Conservation (phyloP, 345 rosid genomes). For the Acer yangbiense region DNA sequence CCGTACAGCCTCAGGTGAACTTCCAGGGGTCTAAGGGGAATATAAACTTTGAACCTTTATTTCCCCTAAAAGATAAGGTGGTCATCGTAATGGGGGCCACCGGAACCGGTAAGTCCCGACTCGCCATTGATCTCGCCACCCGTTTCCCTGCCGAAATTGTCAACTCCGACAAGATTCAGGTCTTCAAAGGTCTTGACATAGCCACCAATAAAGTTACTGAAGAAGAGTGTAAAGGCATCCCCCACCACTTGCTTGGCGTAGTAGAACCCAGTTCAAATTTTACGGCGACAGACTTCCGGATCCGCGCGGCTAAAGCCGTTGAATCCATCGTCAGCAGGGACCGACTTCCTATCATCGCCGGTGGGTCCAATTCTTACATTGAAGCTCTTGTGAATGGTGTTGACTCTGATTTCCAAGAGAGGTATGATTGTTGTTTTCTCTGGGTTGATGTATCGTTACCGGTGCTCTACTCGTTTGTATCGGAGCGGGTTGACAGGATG, state of each 20-base stretch:
- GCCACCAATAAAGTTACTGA: constrained; percentile 81
- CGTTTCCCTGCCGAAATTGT: constrained; percentile 73
- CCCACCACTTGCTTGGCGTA: constrained; percentile 75
- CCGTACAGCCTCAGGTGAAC: constrained; percentile 44
- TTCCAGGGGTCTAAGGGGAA: constrained; percentile 35
- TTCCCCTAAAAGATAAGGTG: constrained; percentile 70
- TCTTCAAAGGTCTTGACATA: constrained; percentile 65
- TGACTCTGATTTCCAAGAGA: constrained; percentile 57
- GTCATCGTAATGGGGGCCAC: constrained; percentile 88
- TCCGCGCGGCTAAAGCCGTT: constrained; percentile 44
- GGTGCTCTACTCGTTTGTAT: constrained; percentile 59
- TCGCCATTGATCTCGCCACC: constrained; percentile 82
- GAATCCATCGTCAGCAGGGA: constrained; percentile 42
- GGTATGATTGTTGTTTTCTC: constrained; percentile 69
- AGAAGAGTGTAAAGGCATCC: constrained; percentile 69
- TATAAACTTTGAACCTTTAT: constrained; percentile 42
- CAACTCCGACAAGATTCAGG: constrained; percentile 91
- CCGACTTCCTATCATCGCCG: constrained; percentile 75
- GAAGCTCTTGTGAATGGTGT: constrained; percentile 56
- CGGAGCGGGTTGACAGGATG: constrained; percentile 82
- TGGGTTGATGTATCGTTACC: constrained; percentile 80
- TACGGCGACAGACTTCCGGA: constrained; percentile 55
- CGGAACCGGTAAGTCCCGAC: constrained; percentile 81
- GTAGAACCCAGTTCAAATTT: constrained; percentile 55
- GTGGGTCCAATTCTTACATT: constrained; percentile 87